Base-by-base conservation (phyloP, 179 eudicot genomes). In the Vitellaria paradoxa region DNA sequence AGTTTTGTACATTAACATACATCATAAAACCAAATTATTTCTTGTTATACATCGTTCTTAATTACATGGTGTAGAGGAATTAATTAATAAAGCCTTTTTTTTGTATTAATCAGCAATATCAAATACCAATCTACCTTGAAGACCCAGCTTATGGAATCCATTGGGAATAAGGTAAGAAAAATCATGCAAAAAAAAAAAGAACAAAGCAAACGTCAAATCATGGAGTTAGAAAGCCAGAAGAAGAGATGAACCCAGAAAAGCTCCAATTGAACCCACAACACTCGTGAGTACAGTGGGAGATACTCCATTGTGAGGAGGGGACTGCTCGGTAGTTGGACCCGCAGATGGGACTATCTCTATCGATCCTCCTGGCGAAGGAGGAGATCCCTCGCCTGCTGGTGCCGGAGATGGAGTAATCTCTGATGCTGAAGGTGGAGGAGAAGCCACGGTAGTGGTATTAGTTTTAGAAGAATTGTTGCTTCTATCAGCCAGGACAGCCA, bases 401-500 rank as follows among this genome's bases (percentile, higher is more conserved):
- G 66, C 26, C 0, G 85, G 85, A 5, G 84, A 52, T 5, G 89
- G 63, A 4, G 89, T 17, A 23, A 9, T 7, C 53, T 2, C 10
- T 20, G 65, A 0, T 0, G 75, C 23, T 1, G 77, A 10, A n/a
- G 68, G 74, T 46, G 89, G 24, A 0, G 87, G 73, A 23, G 89
- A 73, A 23, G 82, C 57, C 0, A 78, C 57, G 0, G 75, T 26
- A 5, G 83, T 65, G 49, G 23, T 24, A 24, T 53, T 53, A 13
- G 70, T 14, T 37, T 21, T 5, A 17, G 80, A 18, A 40, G 56
- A 24, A 23, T 65, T 72, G 64, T 50, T 77, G 77, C 37, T 85
- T 63, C 94, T 80, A 53, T 88, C 88, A 40, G 94, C 87, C 81
- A 90, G 7, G 63, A 89, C 93, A 3, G 86, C 72, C 9, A 87